These are phyloP conservation scores for Carex parvula DNA, from an alignment of 176 grass and related monocot species.

Conservation along the genomic window DNA sequence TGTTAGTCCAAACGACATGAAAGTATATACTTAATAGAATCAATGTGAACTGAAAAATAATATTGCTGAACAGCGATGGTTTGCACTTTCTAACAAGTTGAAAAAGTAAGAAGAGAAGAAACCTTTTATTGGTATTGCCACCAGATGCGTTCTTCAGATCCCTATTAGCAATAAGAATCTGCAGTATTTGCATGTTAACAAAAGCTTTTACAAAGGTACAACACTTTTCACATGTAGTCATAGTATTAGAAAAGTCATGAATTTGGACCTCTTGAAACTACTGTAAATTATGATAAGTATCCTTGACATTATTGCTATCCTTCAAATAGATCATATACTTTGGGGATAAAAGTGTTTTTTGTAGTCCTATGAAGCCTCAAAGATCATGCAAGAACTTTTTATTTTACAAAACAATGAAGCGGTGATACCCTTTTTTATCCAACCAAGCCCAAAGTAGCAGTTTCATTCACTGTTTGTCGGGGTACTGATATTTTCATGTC, in stretches of 20 bases:
- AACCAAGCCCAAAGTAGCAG: background rate
- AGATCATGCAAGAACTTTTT: background rate
- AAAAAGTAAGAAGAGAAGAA: background rate
- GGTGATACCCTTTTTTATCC: background rate
- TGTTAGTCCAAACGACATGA: background rate
- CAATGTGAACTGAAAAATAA: background rate
- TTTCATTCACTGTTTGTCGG: background rate
- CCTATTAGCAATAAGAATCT: slow-evolving; percentile 85
- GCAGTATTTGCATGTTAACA: slow-evolving; percentile 8
- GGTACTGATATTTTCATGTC: background rate
- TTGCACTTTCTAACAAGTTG: background rate
- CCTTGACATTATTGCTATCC: background rate
- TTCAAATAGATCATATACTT: slow-evolving; percentile 11
- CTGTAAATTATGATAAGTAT: background rate
- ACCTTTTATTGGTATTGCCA: slow-evolving; percentile 43
- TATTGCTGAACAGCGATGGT: background rate
- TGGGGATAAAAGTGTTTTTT: background rate
- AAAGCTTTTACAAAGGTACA: background rate
- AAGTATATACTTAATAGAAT: background rate
- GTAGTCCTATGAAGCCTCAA: background rate
- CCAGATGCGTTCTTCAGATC: slow-evolving; percentile 31
- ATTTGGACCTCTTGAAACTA: background rate
- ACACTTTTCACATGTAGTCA: background rate
- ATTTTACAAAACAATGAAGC: background rate
- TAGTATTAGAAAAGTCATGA: background rate